These are phyloP conservation scores for Trametes sp. DNA, from an alignment of 1,284 basidiomycete species.

Conservation along the genomic window DNA sequence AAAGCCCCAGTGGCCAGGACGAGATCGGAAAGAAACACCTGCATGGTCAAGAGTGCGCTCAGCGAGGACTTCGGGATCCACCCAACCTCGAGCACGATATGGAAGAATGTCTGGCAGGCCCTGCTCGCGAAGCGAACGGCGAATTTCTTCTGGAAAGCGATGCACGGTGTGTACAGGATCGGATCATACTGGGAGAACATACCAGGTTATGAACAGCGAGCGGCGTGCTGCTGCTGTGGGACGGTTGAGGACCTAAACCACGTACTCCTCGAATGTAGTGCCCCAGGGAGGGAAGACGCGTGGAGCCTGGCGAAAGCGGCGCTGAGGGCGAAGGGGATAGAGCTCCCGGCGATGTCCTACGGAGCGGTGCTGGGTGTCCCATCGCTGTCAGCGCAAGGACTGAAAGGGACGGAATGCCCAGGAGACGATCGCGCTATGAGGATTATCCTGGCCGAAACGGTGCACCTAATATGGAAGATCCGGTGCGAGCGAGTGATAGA, in stretches of 20 bases:
- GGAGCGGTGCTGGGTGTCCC: background rate
- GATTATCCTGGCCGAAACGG: background rate
- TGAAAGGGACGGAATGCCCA: background rate
- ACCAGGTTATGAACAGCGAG: conserved; percentile 28
- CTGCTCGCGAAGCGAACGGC: background rate
- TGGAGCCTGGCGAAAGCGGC: background rate
- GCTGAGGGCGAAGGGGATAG: background rate
- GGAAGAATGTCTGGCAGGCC: background rate
- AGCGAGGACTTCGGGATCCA: background rate
- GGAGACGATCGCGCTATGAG: background rate
- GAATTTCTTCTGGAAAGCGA: conserved; percentile 5
- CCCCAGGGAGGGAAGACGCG: background rate
- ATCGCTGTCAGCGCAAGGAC: background rate
- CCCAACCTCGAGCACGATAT: background rate
- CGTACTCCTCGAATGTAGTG: background rate
- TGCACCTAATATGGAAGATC: background rate
- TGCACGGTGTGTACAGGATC: conserved; percentile 29
- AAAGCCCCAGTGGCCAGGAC: background rate
- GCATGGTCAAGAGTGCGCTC: background rate
- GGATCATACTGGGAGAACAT: conserved; percentile 34
- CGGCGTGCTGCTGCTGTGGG: conserved; percentile 12
- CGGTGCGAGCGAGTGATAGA: background rate
- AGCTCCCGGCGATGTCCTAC: background rate
- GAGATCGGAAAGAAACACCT: too few species aligned
- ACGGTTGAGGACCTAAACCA: background rate